A percentile compares a stretch with the other conserved stretches of the same genome.
Conservation (phyloP, 1,284 basidiomycete genomes). For the Paramarasmius palmivorus region DNA sequence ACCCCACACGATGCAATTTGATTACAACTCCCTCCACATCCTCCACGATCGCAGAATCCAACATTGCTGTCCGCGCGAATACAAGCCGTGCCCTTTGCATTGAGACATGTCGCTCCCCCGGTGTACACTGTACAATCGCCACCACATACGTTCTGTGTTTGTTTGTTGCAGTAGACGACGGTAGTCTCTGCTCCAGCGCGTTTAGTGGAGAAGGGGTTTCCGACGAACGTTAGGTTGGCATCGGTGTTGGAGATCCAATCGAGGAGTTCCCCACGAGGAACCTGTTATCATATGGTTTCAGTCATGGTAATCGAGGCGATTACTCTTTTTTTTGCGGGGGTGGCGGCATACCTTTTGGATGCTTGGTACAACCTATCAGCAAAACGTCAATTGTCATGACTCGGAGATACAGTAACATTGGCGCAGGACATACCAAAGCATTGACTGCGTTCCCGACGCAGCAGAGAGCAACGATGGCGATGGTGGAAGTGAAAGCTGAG, state of each 20-base stretch:
- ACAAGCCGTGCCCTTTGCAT: slow-evolving; percentile 24
- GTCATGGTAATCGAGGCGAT: no score
- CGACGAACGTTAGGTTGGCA: slow-evolving; percentile 25
- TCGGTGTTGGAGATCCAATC: slow-evolving; percentile 25
- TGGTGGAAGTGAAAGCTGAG: background rate
- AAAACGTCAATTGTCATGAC: background rate
- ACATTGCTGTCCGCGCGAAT: slow-evolving; percentile 25
- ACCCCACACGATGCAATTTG: slow-evolving; percentile 19
- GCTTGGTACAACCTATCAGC: background rate
- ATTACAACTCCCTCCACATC: slow-evolving; percentile 25
- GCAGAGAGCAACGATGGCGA: background rate
- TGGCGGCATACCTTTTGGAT: background rate
- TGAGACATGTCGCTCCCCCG: slow-evolving; percentile 22
- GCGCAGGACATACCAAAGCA: background rate
- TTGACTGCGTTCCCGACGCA: background rate
- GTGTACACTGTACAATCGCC: slow-evolving; percentile 25
- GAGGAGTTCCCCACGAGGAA: background rate
- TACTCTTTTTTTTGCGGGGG: no score
- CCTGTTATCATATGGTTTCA: background rate
- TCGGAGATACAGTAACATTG: background rate
- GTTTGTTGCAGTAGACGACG: slow-evolving; percentile 23
- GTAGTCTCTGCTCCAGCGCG: slow-evolving; percentile 18
- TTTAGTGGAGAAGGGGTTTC: slow-evolving; percentile 16
- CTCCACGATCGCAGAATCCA: slow-evolving; percentile 23
- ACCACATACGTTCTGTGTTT: slow-evolving; percentile 20